Evolutionary conservation across 345 rosid species (phyloP).

Genomic region (Aquilaria yunnanensis): DNA sequence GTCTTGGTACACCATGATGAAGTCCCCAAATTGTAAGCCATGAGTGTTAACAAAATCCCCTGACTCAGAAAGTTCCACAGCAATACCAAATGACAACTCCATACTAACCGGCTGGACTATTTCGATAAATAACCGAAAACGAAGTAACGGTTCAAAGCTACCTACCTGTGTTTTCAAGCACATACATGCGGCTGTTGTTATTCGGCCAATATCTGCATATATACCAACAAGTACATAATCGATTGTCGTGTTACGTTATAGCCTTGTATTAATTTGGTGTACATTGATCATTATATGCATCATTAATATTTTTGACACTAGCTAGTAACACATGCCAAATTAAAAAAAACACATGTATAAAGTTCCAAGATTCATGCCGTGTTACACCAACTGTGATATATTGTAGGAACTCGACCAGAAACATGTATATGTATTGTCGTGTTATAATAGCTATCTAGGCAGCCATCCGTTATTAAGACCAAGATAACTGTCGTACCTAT

Average conservation of each 20-base stretch:
- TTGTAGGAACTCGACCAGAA: no score
- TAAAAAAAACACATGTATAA: no score
- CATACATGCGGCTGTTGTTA: constrained; percentile 96
- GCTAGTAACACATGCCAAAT: no score
- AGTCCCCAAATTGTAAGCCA: constrained; percentile 80
- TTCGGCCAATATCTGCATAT: constrained; percentile 93
- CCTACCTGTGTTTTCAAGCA: constrained; percentile 92
- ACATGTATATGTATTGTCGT: no score
- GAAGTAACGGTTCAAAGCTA: not conserved
- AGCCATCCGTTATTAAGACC: no score
- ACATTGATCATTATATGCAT: no score
- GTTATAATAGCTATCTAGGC: no score
- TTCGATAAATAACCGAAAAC: not conserved
- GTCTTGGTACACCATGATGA: constrained; percentile 70
- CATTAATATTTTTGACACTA: no score
- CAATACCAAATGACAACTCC: not conserved
- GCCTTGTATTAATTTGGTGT: no score
- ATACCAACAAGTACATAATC: constrained; percentile 3
- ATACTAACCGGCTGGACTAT: not conserved
- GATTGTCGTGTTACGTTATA: no score
- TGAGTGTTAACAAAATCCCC: constrained; percentile 87
- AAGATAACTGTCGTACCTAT: constrained; percentile 39
- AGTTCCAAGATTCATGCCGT: not conserved
- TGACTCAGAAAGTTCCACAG: constrained; percentile 17
- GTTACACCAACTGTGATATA: no score